These are phyloP conservation scores for Hanseniaspora valbyensis DNA, from an alignment of 805 yeast genomes.

Conservation along the genomic window DNA sequence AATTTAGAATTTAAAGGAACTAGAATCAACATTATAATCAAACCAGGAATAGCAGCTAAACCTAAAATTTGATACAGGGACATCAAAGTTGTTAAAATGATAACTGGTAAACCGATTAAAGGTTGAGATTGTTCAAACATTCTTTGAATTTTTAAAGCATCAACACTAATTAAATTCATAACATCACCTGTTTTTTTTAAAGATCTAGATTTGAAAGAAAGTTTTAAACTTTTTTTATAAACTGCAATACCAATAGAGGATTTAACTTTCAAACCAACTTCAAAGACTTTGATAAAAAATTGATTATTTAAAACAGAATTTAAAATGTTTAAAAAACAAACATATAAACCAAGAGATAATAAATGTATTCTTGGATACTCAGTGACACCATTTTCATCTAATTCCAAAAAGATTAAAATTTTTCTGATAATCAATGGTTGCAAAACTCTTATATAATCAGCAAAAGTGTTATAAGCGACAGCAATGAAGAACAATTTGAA, in stretches of 20 bases:
- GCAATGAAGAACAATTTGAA: conserved; percentile 31
- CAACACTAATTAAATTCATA: conserved; percentile 67
- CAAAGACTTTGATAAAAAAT: conserved; percentile 46
- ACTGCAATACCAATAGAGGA: conserved; percentile 54
- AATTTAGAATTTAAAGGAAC: conserved; percentile 46
- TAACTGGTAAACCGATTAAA: conserved; percentile 49
- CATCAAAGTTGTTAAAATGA: conserved; percentile 40
- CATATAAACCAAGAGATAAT: conserved; percentile 45
- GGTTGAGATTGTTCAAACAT: conserved; percentile 44
- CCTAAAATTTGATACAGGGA: conserved; percentile 51
- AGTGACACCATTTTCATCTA: conserved; percentile 20
- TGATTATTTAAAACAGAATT: conserved; percentile 62
- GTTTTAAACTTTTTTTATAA: conserved; percentile 54
- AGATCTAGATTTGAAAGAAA: conserved; percentile 54
- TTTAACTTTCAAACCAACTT: conserved; percentile 54
- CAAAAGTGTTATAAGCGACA: conserved; percentile 30
- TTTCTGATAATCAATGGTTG: conserved; percentile 48
- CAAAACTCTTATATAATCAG: conserved; percentile 33
- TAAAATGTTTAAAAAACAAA: conserved; percentile 51
- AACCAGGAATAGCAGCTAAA: conserved; percentile 47
- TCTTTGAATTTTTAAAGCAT: conserved; percentile 53
- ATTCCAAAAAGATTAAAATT: conserved; percentile 37
- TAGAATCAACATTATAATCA: conserved; percentile 41
- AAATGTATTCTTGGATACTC: conserved; percentile 48
- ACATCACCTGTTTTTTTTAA: conserved; percentile 65